Evolutionary conservation across 306 rosid genomes (phyloP), one percentile per base, ranked within the genome.

Genomic region (Prunus padus): DNA sequence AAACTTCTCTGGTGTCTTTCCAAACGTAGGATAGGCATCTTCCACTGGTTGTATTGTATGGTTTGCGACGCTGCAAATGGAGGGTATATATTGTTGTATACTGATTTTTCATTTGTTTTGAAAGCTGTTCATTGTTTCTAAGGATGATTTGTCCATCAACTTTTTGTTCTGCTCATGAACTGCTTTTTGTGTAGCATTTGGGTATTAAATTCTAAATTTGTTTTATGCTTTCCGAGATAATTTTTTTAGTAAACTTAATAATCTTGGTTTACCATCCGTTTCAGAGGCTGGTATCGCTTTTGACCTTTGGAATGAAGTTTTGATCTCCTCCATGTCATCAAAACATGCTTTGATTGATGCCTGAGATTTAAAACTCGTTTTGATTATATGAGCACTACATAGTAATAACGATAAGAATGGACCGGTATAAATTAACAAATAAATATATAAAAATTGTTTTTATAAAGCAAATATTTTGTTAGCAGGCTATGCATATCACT

Each of bases 1-100:
- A 23, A 96, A 92, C 92, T 96, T 96, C 89, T 96, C 99, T 16
- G 97, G 96, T 78, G 87, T 96, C 72, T 96, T 92, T 80, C 92
- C 92, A 49, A 95, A 82, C 75, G 82, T 71, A 73, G 84, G 80
- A 71, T 87, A 80, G 77, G 49, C 76, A 14, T 71, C 37, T 75
- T 72, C 76, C 67, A 63, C 67, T 52, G 72, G 81, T 73, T 62
- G 5, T 28, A 5, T 77, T 83, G 77, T 79, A 76, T 83, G 73
- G 75, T 83, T 64, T 86, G 80, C 59, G 42, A 76, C 76, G 84
- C 84, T 81, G 88, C 55, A 11, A 68, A 78, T 80, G 79, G 80
- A 71, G 67, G 81, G 82, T 81, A 78, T 87, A 77, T 78, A 82
- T 71, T 84, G 71, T 68, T 86, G 84, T 79, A 79, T 84, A 67